Evolutionary conservation across 345 rosid species (phyloP), one percentile per base, ranked within the genome.

Genomic region (Sisymbrium altissimum): DNA sequence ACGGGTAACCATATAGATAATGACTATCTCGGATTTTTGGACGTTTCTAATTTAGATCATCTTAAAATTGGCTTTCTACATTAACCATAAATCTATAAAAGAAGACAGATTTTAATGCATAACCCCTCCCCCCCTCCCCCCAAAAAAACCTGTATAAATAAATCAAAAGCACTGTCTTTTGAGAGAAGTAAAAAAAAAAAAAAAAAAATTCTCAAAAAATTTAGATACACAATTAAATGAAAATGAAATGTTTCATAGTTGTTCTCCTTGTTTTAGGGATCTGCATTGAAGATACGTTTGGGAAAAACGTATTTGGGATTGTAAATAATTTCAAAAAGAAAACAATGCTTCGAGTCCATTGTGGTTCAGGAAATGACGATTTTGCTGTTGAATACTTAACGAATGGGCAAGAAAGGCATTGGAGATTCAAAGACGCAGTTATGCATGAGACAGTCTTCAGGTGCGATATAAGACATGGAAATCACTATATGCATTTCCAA

Each of bases 31-130:
- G 36, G 1, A 38, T 38, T 62, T 36, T 29, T 2, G 33, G 7
- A 14, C 13, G 32, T 45, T 30, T 45, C 53, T 61, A 50, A 50
- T 27, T 60, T 17, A 38, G 27, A 17, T 38, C 9, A 10, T 60
- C 6, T 49, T 60, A 36, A 71, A 71, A 36, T 60, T 48, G 49
- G 30, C 50, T 19, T n/a, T 49, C 2, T 11, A 60, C 50, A 36
- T 60, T 48, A 14, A 71, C 15, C 32, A 39, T 38, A 12, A 29
- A 61, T 18, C 27, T 54, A 62, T 41, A 65, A 65, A 35, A 43
- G 25, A 55, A 56, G 23, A 23, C 23, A 65, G 52, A 73, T 15
- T 46, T 73, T 65, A 33, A 66, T 66, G 78, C 78, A 57, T 33
- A 45, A 57, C 71, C 78, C n/a, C n/a, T n/a, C n/a, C n/a, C n/a